Evolutionary conservation across 768 basidiomycete species (phyloP).

Genomic region (Leucocoprinus sp.): DNA sequence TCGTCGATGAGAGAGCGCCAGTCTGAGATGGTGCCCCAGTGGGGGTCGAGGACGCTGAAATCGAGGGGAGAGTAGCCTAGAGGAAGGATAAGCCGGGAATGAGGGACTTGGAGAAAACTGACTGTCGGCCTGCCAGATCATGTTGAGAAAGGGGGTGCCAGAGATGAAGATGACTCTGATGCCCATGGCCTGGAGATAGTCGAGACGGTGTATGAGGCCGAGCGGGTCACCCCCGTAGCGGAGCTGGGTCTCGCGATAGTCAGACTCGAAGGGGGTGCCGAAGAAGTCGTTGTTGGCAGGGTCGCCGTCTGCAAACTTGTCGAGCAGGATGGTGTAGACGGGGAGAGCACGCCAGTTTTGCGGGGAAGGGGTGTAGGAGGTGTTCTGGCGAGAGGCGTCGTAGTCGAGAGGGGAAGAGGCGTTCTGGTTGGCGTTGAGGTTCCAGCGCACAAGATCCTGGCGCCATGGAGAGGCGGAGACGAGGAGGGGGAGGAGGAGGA

Average conservation of each 20-base stretch:
- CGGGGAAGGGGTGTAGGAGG: conserved; percentile 72
- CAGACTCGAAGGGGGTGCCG: conserved; percentile 68
- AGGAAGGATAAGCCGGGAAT: conserved; percentile 11
- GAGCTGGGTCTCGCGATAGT: conserved; percentile 83
- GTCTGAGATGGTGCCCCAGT: conserved; percentile 80
- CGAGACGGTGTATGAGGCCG: conserved; percentile 65
- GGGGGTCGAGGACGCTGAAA: conserved; percentile 84
- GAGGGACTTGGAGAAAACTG: conserved; percentile 24
- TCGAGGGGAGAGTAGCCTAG: conserved; percentile 90
- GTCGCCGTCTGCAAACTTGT: conserved; percentile 93
- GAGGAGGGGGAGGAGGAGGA: conserved; percentile 1
- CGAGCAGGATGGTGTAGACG: conserved; percentile 74
- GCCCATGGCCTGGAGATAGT: conserved; percentile 90
- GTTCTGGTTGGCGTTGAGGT: conserved; percentile 71
- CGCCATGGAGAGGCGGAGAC: conserved; percentile 51
- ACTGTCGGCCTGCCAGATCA: conserved; percentile 98
- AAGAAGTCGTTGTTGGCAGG: conserved; percentile 91
- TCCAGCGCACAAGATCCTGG: conserved; percentile 60
- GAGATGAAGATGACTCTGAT: conserved; percentile 80
- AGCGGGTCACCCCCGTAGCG: conserved; percentile 86
- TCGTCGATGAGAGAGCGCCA: conserved; percentile 72
- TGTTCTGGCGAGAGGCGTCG: conserved; percentile 46
- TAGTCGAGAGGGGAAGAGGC: conserved; percentile 65
- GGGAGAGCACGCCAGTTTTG: conserved; percentile 80
- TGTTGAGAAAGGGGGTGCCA: conserved; percentile 88